phyloP scores from a whole-genome alignment of 768 basidiomycete genomes.

The Boletellus emodensis region DNA sequence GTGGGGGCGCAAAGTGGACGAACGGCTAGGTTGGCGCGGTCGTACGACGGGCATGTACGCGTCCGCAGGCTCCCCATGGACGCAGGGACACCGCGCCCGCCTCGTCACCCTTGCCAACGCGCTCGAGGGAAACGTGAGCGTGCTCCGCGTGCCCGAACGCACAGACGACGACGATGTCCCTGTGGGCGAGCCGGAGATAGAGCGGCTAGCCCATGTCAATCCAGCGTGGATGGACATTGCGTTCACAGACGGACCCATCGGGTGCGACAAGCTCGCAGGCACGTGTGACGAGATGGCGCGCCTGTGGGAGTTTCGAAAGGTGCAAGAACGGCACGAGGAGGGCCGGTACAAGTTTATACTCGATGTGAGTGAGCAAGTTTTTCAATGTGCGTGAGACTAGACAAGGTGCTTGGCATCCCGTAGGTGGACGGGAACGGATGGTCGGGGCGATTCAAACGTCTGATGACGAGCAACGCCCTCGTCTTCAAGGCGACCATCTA shows the following conservation, averaged over 20 bases:
- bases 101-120: constrained; percentile 44
- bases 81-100: constrained; percentile 45
- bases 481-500: constrained; percentile 70
- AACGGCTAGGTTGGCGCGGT: constrained; percentile 68
- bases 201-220: constrained; percentile 42
- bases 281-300: constrained; percentile 42
- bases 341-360: constrained; percentile 59
- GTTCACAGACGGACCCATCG: constrained; percentile 43
- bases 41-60: constrained; percentile 64
- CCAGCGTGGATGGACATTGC: constrained; percentile 60
- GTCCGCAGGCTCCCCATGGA: constrained; percentile 40
- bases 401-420: too few relatives aligned
- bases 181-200: constrained; percentile 33
- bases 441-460: constrained; percentile 65
- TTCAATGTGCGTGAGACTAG: not conserved
- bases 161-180: constrained; percentile 13
- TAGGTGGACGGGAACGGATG: constrained; percentile 62
- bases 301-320: constrained; percentile 48
- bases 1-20: constrained; percentile 62
- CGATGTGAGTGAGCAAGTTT: constrained; percentile 41
- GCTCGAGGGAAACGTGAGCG: constrained; percentile 34
- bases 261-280: constrained; percentile 32
- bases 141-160: constrained; percentile 34
- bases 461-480: constrained; percentile 58
- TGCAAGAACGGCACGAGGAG: constrained; percentile 44